Percentiles rank a stretch among this genome's conserved stretches.
Conservation (phyloP, 2,329 filamentous ascomycete species). For the Fusarium sp. region DNA sequence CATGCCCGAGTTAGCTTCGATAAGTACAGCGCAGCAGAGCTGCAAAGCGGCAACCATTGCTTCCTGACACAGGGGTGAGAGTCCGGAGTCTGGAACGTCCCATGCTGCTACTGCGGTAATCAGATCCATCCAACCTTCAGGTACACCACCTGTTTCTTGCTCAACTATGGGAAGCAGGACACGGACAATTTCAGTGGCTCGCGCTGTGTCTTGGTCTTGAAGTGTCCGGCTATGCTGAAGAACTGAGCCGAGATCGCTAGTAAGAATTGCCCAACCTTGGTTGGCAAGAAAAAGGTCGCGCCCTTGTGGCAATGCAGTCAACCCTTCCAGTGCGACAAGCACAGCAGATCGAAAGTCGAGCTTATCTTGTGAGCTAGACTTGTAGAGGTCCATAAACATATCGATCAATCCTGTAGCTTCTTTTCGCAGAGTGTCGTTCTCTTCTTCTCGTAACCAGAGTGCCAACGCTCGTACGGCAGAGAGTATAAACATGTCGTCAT, state of each 20-base stretch:
- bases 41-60: constrained; percentile 66
- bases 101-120: constrained; percentile 64
- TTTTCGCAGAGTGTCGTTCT: constrained; percentile 67
- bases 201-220: constrained; percentile 50
- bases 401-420: constrained; percentile 71
- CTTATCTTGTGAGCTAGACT: constrained; percentile 47
- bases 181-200: constrained; percentile 67
- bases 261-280: constrained; percentile 65
- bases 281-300: constrained; percentile 61
- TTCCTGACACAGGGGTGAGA: constrained; percentile 54
- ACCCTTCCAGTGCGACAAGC: constrained; percentile 69
- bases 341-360: constrained; percentile 69
- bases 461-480: constrained; percentile 68
- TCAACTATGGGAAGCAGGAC: constrained; percentile 66
- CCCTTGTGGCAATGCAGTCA: constrained; percentile 62
- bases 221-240: constrained; percentile 50
- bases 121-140: constrained; percentile 68
- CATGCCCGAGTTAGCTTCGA: constrained; percentile 59
- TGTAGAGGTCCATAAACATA: constrained; percentile 73
- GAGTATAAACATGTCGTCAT: constrained; percentile 69
- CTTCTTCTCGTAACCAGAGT: constrained; percentile 77
- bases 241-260: constrained; percentile 61
- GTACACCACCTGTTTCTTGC: constrained; percentile 55
- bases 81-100: constrained; percentile 52
- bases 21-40: constrained; percentile 65